A percentile compares a stretch with the other conserved stretches of the same genome.
These are phyloP conservation scores for Rhodotorula toruloides DNA, from an alignment of 768 basidiomycete genomes.

Conservation along the genomic window DNA sequence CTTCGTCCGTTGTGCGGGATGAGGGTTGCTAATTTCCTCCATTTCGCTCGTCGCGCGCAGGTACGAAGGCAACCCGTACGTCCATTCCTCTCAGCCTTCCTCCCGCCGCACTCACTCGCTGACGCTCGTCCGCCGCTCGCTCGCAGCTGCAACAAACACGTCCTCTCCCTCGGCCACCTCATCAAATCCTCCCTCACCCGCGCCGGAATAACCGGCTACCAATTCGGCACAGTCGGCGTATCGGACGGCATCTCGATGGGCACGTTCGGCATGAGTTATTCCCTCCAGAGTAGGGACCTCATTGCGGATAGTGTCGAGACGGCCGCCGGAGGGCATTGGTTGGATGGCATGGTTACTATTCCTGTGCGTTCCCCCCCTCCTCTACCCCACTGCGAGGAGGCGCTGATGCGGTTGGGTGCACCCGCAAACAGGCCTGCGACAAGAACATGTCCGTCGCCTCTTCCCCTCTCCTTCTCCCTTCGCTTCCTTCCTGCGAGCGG, in stretches of 20 bases:
- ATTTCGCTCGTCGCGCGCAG: slow-evolving; percentile 48
- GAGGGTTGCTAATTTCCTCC: not conserved
- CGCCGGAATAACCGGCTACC: slow-evolving; percentile 79
- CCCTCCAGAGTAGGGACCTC: slow-evolving; percentile 93
- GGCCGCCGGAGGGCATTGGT: slow-evolving; percentile 91
- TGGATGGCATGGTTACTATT: slow-evolving; percentile 94
- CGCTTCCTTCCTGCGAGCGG: too few relatives aligned
- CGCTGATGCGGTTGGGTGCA: not conserved
- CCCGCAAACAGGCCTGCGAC: slow-evolving; percentile 52
- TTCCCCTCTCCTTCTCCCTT: too few relatives aligned
- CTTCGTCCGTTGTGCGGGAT: slow-evolving; percentile 5
- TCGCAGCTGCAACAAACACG: slow-evolving; percentile 84
- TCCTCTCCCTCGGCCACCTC: slow-evolving; percentile 79
- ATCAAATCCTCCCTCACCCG: slow-evolving; percentile 71
- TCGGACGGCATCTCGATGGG: slow-evolving; percentile 99
- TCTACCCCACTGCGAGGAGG: not conserved
- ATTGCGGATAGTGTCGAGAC: slow-evolving; percentile 97
- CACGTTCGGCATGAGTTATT: slow-evolving; percentile 54
- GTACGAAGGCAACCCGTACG: slow-evolving; percentile 99
- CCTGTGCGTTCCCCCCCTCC: slow-evolving; percentile 59
- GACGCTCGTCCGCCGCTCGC: not conserved
- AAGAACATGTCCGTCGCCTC: slow-evolving; percentile 67
- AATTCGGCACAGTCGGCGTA: slow-evolving; percentile 95
- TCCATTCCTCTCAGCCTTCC: not conserved
- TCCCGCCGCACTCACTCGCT: not conserved